phyloP scores from a whole-genome alignment of 192 early-diverging fungal species.

The Chytriomyces sp. region DNA sequence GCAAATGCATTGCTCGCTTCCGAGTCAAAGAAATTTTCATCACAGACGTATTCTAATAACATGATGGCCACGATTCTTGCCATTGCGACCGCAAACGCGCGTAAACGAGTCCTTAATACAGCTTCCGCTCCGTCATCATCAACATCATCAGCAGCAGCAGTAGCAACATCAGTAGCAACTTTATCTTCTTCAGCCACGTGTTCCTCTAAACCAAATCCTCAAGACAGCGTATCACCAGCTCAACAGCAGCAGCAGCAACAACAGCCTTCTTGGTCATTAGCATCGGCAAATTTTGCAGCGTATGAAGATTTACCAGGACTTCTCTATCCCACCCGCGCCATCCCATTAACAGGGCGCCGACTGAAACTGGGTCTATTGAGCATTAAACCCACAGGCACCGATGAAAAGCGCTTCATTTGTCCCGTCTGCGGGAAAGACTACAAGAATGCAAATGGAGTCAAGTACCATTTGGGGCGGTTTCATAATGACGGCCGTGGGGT shows the following conservation, averaged over 20 bases:
- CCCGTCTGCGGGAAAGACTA: constrained; percentile 63
- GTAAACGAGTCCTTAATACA: background rate
- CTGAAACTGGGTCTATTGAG: constrained; percentile 12
- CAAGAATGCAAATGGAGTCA: constrained; percentile 95
- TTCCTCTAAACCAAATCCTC: background rate
- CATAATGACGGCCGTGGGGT: constrained; percentile 14
- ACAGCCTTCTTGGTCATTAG: too few species aligned
- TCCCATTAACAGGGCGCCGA: constrained; percentile 1
- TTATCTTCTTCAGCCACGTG: background rate
- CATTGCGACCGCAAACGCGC: constrained; percentile 1
- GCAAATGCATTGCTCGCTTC: background rate
- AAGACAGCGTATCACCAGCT: background rate
- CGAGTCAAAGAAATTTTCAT: background rate
- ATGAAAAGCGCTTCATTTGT: constrained; percentile 16
- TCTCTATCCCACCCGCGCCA: background rate
- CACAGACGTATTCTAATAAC: too few species aligned
- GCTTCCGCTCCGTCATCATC: background rate
- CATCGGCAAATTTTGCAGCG: too few species aligned
- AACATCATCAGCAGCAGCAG: background rate
- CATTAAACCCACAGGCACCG: constrained; percentile 1
- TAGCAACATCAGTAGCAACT: background rate
- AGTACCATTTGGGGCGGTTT: constrained; percentile 87
- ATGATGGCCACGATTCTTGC: constrained; percentile 15
- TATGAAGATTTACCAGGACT: too few species aligned
- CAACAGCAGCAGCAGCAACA: too few species aligned